These are phyloP conservation scores for Spergularia azorica DNA, from an alignment of 179 eudicot species.

Conservation along the genomic window DNA sequence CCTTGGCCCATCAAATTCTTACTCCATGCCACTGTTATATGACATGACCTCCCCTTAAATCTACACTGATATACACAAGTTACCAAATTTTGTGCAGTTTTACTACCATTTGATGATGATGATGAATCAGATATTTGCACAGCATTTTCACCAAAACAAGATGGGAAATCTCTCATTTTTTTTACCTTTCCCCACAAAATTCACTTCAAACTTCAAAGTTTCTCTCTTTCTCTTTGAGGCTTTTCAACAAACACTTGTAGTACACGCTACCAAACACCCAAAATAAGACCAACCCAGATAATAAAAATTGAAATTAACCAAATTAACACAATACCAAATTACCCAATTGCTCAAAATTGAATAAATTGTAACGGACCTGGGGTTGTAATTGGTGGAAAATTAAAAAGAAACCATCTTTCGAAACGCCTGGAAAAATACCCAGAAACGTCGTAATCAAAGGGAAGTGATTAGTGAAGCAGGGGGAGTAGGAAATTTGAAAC, in stretches of 20 bases:
- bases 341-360: not conserved
- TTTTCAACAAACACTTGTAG: conserved; percentile 40
- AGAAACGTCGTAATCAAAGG: not conserved
- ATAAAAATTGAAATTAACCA: conserved; percentile 10
- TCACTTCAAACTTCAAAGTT: conserved; percentile 5
- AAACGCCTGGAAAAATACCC: conserved; percentile 13
- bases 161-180: conserved; percentile 73
- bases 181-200: conserved; percentile 5
- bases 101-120: conserved; percentile 54
- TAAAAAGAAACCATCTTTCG: conserved; percentile 24
- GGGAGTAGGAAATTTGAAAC: conserved; percentile 8
- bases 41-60: conserved; percentile 51
- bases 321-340: conserved; percentile 1
- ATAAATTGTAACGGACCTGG: conserved; percentile 23
- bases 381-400: conserved; percentile 12
- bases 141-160: conserved; percentile 87
- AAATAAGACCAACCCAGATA: conserved; percentile 1
- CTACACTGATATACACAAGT: conserved; percentile 67
- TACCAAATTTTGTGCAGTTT: conserved; percentile 67
- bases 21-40: conserved; percentile 67
- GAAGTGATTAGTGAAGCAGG: not conserved
- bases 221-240: conserved; percentile 29
- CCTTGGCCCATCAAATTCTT: conserved; percentile 84
- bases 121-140: conserved; percentile 79
- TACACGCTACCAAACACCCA: conserved; percentile 30